These are phyloP conservation scores for Astrocystis sublimbata DNA, from an alignment of 495 filamentous ascomycete species.

Conservation along the genomic window DNA sequence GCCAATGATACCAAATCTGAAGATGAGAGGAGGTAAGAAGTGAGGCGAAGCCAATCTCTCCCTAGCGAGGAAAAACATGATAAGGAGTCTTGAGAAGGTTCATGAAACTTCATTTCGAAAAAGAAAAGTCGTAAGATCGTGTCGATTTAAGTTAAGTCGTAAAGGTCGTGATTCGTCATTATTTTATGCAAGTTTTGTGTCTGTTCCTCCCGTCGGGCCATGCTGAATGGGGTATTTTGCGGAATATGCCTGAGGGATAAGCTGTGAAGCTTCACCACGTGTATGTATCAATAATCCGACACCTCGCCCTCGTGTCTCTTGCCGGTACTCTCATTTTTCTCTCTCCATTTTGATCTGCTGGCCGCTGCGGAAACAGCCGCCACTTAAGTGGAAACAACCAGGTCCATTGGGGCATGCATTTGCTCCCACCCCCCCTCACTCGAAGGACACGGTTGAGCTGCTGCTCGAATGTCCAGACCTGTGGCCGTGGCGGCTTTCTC, in stretches of 20 bases:
- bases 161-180: conserved; percentile 28
- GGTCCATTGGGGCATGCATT: conserved; percentile 15
- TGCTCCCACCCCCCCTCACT: conserved; percentile 38
- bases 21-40: conserved; percentile 11
- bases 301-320: conserved; percentile 20
- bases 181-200: conserved; percentile 41
- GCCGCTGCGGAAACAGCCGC: conserved; percentile 25
- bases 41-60: conserved; percentile 9
- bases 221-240: conserved; percentile 37
- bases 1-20: conserved; percentile 15
- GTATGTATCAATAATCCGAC: conserved; percentile 44
- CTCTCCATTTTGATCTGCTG: conserved; percentile 29
- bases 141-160: conserved; percentile 27
- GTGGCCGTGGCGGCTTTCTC: conserved; percentile 41
- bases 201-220: conserved; percentile 28
- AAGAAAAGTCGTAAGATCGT: conserved; percentile 17
- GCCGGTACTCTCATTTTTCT: conserved; percentile 16
- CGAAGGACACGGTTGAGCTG: conserved; percentile 58
- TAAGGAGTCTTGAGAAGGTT: conserved; percentile 8
- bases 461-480: conserved; percentile 56
- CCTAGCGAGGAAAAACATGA: conserved; percentile 9
- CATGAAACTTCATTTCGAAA: conserved; percentile 14
- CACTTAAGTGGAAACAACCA: conserved; percentile 5
- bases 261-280: conserved; percentile 54
- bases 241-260: conserved; percentile 37